These are phyloP conservation scores for Beta corolliflora DNA, from an alignment of 179 eudicot genomes.

Conservation along the genomic window DNA sequence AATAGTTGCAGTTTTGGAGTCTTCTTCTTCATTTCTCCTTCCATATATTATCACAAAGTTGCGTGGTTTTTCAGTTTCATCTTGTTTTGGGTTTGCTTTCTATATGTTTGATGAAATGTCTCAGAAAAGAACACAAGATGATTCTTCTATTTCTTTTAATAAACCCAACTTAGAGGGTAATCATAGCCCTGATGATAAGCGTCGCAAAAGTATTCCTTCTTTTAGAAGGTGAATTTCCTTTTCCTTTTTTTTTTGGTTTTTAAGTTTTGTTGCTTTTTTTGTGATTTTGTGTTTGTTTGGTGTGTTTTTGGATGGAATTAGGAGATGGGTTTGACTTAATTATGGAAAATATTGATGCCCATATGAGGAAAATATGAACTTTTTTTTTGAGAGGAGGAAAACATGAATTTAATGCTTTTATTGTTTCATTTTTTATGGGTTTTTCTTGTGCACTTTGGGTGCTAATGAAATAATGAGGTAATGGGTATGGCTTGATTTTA, in stretches of 20 bases:
- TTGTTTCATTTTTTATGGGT: not conserved
- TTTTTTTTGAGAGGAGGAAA: not conserved
- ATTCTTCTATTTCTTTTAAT: conserved; percentile 19
- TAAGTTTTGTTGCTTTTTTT: not conserved
- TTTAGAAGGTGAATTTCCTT: conserved; percentile 41
- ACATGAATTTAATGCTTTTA: not conserved
- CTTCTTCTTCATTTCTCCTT: not conserved
- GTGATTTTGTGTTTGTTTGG: not conserved
- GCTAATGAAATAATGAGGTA: not conserved
- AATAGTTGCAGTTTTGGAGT: conserved; percentile 12
- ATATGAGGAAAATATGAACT: not conserved
- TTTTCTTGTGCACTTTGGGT: not conserved
- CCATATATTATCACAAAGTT: not conserved
- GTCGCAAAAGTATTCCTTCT: conserved; percentile 46
- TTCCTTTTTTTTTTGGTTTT: not conserved
- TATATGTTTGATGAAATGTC: conserved; percentile 50
- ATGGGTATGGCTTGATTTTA: not conserved
- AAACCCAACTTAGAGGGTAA: conserved; percentile 24
- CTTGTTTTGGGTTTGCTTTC: conserved; percentile 11
- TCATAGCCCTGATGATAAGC: conserved; percentile 48
- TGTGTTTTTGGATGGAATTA: conserved; percentile 1
- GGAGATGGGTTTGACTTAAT: not conserved
- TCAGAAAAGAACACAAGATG: conserved; percentile 59
- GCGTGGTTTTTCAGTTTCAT: not conserved
- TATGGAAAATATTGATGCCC: conserved; percentile 1